These are phyloP conservation scores for Boletus reticulatus DNA, from an alignment of 768 basidiomycete genomes.

Conservation along the genomic window DNA sequence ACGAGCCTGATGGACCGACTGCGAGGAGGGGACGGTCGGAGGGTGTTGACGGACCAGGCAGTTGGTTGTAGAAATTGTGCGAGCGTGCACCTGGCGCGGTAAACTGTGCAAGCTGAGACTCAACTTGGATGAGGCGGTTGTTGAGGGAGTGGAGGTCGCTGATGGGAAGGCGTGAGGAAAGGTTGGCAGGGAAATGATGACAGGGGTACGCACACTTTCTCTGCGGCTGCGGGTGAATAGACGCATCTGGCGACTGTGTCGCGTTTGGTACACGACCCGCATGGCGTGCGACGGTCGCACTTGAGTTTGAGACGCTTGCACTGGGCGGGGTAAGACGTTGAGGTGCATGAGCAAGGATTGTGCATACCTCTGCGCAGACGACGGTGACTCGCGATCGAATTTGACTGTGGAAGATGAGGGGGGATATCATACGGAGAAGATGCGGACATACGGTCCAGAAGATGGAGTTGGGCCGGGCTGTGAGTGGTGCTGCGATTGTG, in stretches of 20 bases:
- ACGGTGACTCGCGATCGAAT: conserved; percentile 77
- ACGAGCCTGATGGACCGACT: conserved; percentile 39
- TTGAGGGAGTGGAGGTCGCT: conserved; percentile 83
- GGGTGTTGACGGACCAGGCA: conserved; percentile 8
- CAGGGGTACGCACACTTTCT: conserved; percentile 66
- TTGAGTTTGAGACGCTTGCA: conserved; percentile 88
- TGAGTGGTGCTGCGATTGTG: conserved; percentile 13
- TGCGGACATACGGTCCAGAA: conserved; percentile 32
- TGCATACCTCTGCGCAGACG: conserved; percentile 73
- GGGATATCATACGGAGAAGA: neutral
- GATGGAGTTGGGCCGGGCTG: conserved; percentile 18
- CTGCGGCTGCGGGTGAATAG: conserved; percentile 79
- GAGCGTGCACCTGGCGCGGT: conserved; percentile 31
- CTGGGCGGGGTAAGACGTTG: conserved; percentile 34
- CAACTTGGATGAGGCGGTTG: conserved; percentile 72
- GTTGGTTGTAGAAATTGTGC: conserved; percentile 18
- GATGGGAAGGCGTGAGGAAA: neutral
- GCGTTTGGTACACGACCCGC: conserved; percentile 75
- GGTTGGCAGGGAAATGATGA: neutral
- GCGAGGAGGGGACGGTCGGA: conserved; percentile 36
- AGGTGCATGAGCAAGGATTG: neutral
- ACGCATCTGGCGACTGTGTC: conserved; percentile 70
- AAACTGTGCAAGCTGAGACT: conserved; percentile 54
- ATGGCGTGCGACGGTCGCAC: conserved; percentile 78
- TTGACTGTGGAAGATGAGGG: conserved; percentile 41